Percentiles rank a stretch among this genome's conserved stretches.
These are phyloP conservation scores for Decorospora gaudefroyi DNA, from an alignment of 2,329 filamentous ascomycete genomes.

Conservation along the genomic window DNA sequence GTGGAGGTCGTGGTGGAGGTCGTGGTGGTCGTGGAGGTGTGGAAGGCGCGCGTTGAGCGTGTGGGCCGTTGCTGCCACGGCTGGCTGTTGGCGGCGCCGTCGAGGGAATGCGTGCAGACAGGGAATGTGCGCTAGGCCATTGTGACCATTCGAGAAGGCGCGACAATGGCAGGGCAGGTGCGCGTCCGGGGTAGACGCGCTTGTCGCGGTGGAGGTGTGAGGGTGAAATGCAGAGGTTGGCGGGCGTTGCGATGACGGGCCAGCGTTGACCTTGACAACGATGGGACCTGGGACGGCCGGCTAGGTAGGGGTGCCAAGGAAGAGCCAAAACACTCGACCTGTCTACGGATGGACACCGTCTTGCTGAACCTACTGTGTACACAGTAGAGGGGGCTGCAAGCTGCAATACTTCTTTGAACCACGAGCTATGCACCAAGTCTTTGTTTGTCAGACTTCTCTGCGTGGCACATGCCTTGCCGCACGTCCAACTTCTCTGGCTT, in stretches of 20 bases:
- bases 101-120: constrained; percentile 21
- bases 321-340: constrained; percentile 31
- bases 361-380: constrained; percentile 5
- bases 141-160: constrained; percentile 19
- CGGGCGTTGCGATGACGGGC: constrained; percentile 25
- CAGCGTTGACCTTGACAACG: constrained; percentile 29
- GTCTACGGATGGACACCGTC: constrained; percentile 25
- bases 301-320: constrained; percentile 27
- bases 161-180: constrained; percentile 20
- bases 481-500: no score
- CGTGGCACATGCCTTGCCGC: neutral
- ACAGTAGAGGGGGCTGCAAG: no score
- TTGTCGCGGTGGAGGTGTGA: constrained; percentile 21
- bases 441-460: neutral
- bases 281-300: no score
- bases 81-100: constrained; percentile 16
- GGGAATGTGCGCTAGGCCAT: constrained; percentile 31
- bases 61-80: constrained; percentile 29
- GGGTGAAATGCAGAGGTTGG: constrained; percentile 41
- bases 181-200: constrained; percentile 32
- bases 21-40: constrained; percentile 9
- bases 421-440: neutral
- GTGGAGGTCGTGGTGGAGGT: constrained; percentile 2
- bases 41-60: constrained; percentile 5
- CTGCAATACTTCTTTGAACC: no score